Conservation (phyloP, 139 green algal species). For the Tetradesmus obliquus region DNA sequence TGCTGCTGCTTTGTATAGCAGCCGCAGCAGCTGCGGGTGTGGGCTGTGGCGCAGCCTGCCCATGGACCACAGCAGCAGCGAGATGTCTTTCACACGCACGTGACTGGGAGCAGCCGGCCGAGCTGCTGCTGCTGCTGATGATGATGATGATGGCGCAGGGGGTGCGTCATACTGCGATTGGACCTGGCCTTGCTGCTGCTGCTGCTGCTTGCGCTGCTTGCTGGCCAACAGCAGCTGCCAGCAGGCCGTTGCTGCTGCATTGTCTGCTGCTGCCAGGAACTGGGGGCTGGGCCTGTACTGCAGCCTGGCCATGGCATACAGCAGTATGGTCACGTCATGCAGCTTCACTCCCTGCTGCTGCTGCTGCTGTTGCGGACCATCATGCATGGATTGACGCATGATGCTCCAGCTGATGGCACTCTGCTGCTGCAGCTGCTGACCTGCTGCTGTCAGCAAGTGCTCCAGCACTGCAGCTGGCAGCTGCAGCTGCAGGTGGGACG, state of each 20-base stretch:
- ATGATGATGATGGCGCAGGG: not conserved
- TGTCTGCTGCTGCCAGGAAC: not conserved
- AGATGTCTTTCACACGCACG: not conserved
- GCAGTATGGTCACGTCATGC: not conserved
- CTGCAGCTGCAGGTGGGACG: not conserved
- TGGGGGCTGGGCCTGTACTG: not conserved
- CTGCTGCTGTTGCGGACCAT: not conserved
- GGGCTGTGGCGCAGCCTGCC: not conserved
- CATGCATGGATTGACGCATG: too few species aligned
- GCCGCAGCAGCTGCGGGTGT: not conserved
- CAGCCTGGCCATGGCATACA: not conserved
- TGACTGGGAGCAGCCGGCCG: not conserved
- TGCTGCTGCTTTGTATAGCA: not conserved
- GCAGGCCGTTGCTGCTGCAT: not conserved
- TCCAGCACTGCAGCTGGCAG: not conserved
- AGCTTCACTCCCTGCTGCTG: not conserved
- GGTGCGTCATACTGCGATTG: not conserved
- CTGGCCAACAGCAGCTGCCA: not conserved
- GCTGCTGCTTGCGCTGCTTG: not conserved
- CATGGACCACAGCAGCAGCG: not conserved
- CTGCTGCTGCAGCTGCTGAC: not conserved
- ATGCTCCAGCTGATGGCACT: not conserved
- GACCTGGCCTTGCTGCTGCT: slow-evolving; percentile 3
- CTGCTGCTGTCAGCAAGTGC: not conserved
- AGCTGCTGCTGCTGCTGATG: not conserved